Base-by-base conservation (phyloP, 306 rosid genomes). In the Ceratonia siliqua region DNA sequence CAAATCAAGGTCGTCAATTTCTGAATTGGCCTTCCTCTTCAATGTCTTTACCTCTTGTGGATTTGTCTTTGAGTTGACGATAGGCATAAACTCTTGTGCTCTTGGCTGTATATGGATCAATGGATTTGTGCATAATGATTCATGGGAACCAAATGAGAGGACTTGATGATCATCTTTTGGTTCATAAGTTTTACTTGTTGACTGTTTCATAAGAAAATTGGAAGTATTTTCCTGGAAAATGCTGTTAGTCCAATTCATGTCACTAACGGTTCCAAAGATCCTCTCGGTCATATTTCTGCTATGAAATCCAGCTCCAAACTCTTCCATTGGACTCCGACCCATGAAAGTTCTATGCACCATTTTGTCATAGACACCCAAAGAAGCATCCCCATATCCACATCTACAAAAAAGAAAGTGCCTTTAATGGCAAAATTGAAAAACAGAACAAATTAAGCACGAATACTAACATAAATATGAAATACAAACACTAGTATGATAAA, bases 1-100 rank as follows among this genome's bases (percentile, higher is more conserved):
- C 78, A 94, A 78, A 69, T 94, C 90, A 73, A 91, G 78, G 24
- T 81, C 72, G 21, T 84, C 71, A 53, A 65, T 49, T 54, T 85
- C 79, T 21, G 81, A 68, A 71, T n/a, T n/a, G 20, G 80, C 79
- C 79, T 83, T 94, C 73, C 98, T 81, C 82, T 94, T 91, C 68
- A 78, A 41, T 22, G 50, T 48, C 62, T 82, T 89, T 43, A 27
- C 8, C 24, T 83, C 86, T 41, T 42, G 71, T 30, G 33, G 54
- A 61, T 74, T 80, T 54, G 66, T 28, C 32, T 1, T 28, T 4
- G 4, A 57, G 21, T 28, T 62, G 30, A 62, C 20, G 11, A 62
- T 46, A 15, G 80, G 76, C 48, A 72, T 70, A 67, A 74, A 54
- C n/a, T 83, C 85, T 52, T 74, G 61, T 24, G 62, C 57, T 65